These are phyloP conservation scores for Scedosporium dehoogii DNA, from an alignment of 2,329 filamentous ascomycete genomes.

Conservation along the genomic window DNA sequence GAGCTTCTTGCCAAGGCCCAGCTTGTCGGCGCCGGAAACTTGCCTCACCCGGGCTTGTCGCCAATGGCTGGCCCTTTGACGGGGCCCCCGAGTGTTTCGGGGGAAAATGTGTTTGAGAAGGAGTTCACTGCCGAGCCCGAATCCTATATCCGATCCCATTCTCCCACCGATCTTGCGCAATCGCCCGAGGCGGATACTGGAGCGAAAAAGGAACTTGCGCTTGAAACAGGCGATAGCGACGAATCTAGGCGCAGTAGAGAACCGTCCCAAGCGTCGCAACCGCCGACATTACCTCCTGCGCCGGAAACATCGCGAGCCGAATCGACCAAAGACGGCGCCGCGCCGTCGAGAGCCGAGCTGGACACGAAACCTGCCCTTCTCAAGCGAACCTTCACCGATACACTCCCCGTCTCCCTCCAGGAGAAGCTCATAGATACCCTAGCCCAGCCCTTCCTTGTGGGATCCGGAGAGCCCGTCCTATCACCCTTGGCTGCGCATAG, in stretches of 20 bases:
- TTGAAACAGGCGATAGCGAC: neutral
- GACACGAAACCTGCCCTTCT: slow-evolving; percentile 48
- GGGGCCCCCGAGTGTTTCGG: slow-evolving; percentile 64
- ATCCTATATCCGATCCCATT: slow-evolving; percentile 10
- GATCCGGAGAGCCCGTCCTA: slow-evolving; percentile 23
- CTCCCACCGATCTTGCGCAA: slow-evolving; percentile 4
- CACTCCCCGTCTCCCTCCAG: slow-evolving; percentile 63
- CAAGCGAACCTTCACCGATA: slow-evolving; percentile 83
- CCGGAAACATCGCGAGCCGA: neutral
- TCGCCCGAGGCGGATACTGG: neutral
- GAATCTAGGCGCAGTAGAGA: neutral
- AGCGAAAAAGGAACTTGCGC: neutral
- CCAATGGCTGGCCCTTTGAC: slow-evolving; percentile 54
- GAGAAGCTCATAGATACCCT: slow-evolving; percentile 78
- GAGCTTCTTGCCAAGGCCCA: slow-evolving; percentile 77
- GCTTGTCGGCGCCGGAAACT: slow-evolving; percentile 59
- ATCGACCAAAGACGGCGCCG: slow-evolving; percentile 38
- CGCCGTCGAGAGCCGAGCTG: slow-evolving; percentile 42
- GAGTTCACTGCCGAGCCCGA: slow-evolving; percentile 42
- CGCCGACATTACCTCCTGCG: neutral
- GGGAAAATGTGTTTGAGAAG: slow-evolving; percentile 76
- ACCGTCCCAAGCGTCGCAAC: neutral
- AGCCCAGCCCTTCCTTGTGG: slow-evolving; percentile 65
- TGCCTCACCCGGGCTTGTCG: slow-evolving; percentile 36
- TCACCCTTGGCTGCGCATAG: slow-evolving; percentile 34